Evolutionary conservation across 2,329 filamentous ascomycete species (phyloP).

Genomic region (Fusarium sp.): DNA sequence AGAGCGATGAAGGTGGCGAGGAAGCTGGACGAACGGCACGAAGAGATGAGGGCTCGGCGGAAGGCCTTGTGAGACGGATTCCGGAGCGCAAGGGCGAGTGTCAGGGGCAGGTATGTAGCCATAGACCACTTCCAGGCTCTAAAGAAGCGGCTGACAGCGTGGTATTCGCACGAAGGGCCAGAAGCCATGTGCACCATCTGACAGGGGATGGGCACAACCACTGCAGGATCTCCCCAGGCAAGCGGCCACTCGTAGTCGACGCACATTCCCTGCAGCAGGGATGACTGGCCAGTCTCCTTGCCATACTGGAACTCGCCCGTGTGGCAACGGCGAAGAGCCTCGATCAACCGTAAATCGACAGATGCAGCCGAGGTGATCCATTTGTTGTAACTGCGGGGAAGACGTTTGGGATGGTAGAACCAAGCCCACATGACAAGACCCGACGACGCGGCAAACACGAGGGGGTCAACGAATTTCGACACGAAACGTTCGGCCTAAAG

Average conservation of each 20-base stretch:
- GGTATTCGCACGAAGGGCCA: constrained; percentile 79
- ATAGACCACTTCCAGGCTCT: constrained; percentile 80
- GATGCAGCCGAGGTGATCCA: constrained; percentile 85
- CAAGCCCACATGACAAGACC: constrained; percentile 90
- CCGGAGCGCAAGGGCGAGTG: constrained; percentile 70
- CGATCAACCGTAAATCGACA: constrained; percentile 79
- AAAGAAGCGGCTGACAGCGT: constrained; percentile 75
- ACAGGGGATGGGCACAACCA: constrained; percentile 80
- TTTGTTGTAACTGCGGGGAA: constrained; percentile 80
- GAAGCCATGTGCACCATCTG: constrained; percentile 86
- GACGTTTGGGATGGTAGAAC: constrained; percentile 79
- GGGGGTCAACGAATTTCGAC: constrained; percentile 66
- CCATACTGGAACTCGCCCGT: constrained; percentile 77
- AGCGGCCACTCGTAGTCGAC: constrained; percentile 75
- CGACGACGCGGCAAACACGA: constrained; percentile 77
- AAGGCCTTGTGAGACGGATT: constrained; percentile 59
- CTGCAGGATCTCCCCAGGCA: constrained; percentile 78
- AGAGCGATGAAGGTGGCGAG: constrained; percentile 80
- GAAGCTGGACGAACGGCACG: constrained; percentile 79
- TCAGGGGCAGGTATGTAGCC: constrained; percentile 81
- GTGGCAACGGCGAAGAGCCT: constrained; percentile 76
- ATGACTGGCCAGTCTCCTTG: constrained; percentile 76
- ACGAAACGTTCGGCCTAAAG: constrained; percentile 49
- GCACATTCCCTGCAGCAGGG: constrained; percentile 78
- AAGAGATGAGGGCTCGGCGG: constrained; percentile 67